Conservation (phyloP, 352 stramenopile species). For the Pythium rishiriense region DNA sequence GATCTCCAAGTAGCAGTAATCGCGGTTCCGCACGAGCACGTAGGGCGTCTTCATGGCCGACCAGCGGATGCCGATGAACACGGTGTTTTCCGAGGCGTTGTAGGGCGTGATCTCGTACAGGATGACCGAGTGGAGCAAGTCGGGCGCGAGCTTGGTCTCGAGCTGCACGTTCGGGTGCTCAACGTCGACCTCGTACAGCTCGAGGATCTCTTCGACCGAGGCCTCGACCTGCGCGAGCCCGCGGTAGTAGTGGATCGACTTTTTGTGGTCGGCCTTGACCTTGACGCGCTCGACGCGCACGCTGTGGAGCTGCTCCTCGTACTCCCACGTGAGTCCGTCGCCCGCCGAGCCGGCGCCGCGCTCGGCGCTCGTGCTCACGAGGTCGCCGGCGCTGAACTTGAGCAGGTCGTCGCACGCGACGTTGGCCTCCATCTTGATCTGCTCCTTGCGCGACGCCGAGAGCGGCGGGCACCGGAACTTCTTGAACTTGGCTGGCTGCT, state of each 20-base stretch:
- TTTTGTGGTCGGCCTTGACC: conserved; percentile 56
- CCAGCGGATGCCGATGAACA: conserved; percentile 82
- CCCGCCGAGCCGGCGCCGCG: not conserved
- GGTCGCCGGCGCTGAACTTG: conserved; percentile 65
- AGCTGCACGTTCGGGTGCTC: conserved; percentile 72
- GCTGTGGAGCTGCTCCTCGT: conserved; percentile 64
- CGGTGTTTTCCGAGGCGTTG: conserved; percentile 40
- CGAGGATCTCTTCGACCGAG: conserved; percentile 66
- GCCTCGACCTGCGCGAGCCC: conserved; percentile 70
- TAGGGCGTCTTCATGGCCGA: conserved; percentile 70
- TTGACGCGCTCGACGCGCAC: conserved; percentile 80
- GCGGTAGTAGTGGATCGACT: conserved; percentile 71
- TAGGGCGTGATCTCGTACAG: conserved; percentile 79
- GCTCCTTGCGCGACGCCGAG: conserved; percentile 49
- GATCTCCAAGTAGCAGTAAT: conserved; percentile 81
- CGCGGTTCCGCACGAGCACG: conserved; percentile 70
- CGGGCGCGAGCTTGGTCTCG: conserved; percentile 69
- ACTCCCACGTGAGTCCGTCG: conserved; percentile 73
- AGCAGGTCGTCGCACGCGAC: conserved; percentile 76
- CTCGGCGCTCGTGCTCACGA: conserved; percentile 20
- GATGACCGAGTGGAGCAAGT: conserved; percentile 78
- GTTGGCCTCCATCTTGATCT: conserved; percentile 76
- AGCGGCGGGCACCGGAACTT: conserved; percentile 79
- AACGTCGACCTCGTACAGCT: conserved; percentile 76
- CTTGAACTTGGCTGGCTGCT: conserved; percentile 63